Evolutionary conservation across 106 monocot genomes (phyloP), one percentile per base, ranked within the genome.

Genomic region (Apostasia shenzhenica): DNA sequence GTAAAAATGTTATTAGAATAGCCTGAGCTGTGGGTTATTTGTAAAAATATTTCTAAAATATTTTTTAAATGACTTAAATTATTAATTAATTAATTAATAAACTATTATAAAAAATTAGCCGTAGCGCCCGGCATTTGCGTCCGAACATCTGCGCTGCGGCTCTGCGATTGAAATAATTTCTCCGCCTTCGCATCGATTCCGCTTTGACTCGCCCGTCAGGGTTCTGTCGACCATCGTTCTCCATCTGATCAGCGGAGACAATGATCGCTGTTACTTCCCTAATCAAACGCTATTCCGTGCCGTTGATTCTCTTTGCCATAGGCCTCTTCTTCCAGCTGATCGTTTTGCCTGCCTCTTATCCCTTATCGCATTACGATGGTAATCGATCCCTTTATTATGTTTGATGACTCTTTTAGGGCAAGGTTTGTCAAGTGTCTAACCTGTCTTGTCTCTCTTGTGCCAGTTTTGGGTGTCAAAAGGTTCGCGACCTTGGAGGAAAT

Each of bases 281-380:
- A 11, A 8, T 74, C 67, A 81, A 75, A 52, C 73, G 73, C 9
- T 85, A 89, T 59, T 76, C 48, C 45, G 3, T 97, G 4, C 95
- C 95, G 2, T 0, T 82, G 2, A 26, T 72, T n/a, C 73, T 97
- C 45, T 79, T 89, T 65, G 42, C 75, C 26, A 13, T 79, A 48
- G 95, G 92, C 11, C 74, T 97, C 80, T 80, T 97, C 81, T 97
- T 89, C 79, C 89, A 97, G 57, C 84, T 97, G 65, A 72, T 89
- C 70, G 77, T 92, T 60, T 85, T 92, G 45, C 97, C 97, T 14
- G 67, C 76, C 40, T 79, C 89, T 11, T 92, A 75, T 70, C 92
- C 97, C 37, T 58, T 79, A 10, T 73, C 85, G 41, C 97, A 97
- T 69, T 97, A 92, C 77, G 84, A 92, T 46, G 80, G 95, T 89